Base-by-base conservation (phyloP, 352 stramenopile species). In the Pythium vanterpoolii region DNA sequence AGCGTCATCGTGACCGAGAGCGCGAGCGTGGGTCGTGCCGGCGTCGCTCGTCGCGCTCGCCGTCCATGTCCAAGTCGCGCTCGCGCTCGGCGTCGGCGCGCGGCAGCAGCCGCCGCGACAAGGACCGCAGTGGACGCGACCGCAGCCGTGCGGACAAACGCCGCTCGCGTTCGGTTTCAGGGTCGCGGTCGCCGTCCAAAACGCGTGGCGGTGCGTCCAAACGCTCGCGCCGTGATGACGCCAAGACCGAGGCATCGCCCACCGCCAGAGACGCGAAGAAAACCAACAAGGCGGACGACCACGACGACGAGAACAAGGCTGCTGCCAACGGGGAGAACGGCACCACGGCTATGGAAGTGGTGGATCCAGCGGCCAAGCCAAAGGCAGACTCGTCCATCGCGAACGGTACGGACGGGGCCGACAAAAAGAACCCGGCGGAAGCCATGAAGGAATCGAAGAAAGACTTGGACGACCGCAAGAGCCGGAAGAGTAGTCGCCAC, bases 401-500 rank as follows among this genome's bases (percentile, higher is more conserved):
- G 13, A 16, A 42, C 34, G 34, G 34, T 21, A 42, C 14, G 8
- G 21, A 46, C 40, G n/a, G n/a, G 7, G 48, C 53, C 19, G 39
- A 43, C 6, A 64, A 62, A 21, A 55, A 16, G 6, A 40, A 65
- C 34, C 30, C 48, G 18, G 56, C 51, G 9, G 54, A 62, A 33
- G 40, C 61, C 33, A 33, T 56, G 30, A 46, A 67, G 31, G 23
- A 61, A 7, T 21, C 46, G n/a, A 62, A 54, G 23, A 71, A 68
- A 23, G 39, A 39, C 6, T 46, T 43, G 40, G 56, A 72, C 2
- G 56, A 71, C 6, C 40, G 49, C 53, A 63, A 64, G 43, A 61
- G 49, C 10, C 74, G 58, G 28, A 85, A 80, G 53, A 81, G 68
- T 61, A 85, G 78, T 44, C 78, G 77, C 5, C 63, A 66, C 43